Conservation (phyloP, 2,329 filamentous ascomycete genomes). For the Incumbomyces lentus region DNA sequence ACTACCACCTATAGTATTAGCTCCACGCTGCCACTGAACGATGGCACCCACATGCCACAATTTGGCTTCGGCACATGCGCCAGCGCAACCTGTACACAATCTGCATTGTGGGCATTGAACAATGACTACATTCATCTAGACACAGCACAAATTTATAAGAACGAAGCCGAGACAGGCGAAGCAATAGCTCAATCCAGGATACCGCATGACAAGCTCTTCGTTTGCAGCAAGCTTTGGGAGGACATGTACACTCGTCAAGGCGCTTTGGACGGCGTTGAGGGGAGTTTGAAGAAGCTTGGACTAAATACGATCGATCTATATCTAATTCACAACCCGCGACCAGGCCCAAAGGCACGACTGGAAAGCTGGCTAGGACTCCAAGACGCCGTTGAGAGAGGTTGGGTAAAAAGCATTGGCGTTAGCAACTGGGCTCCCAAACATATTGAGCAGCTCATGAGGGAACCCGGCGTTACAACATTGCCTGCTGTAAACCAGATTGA, state of each 20-base stretch:
- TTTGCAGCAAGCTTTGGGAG: conserved; percentile 76
- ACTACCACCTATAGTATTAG: conserved; percentile 27
- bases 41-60: conserved; percentile 46
- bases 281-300: conserved; percentile 62
- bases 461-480: conserved; percentile 11
- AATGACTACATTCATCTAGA: conserved; percentile 45
- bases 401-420: conserved; percentile 14
- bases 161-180: conserved; percentile 56
- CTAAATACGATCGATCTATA: conserved; percentile 69
- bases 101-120: conserved; percentile 47
- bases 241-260: conserved; percentile 51
- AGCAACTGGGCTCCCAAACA: conserved; percentile 13
- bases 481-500: conserved; percentile 23
- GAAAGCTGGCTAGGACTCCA: conserved; percentile 58
- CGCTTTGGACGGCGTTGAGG: conserved; percentile 58
- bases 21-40: conserved; percentile 42
- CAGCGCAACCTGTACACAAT: conserved; percentile 43
- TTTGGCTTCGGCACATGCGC: conserved; percentile 65
- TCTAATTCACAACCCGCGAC: conserved; percentile 54
- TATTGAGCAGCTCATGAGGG: conserved; percentile 12
- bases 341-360: conserved; percentile 44
- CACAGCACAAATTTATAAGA: conserved; percentile 57
- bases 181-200: conserved; percentile 49
- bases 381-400: conserved; percentile 22
- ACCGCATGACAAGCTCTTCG: conserved; percentile 49